Evolutionary conservation across 306 rosid species (phyloP).

Genomic region (Cyamopsis tetragonoloba): DNA sequence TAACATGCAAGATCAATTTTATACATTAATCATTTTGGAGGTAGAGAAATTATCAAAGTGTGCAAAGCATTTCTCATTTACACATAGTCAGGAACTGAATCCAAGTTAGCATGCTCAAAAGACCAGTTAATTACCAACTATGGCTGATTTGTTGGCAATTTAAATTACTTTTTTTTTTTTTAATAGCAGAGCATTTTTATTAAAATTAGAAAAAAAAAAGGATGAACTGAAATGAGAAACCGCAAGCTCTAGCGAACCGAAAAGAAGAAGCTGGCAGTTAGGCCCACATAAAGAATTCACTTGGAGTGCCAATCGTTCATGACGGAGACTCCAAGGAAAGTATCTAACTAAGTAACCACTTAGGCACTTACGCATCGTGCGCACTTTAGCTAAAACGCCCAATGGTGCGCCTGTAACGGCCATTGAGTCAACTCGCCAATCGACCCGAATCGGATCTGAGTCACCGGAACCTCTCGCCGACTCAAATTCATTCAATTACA

Average conservation of each 20-base stretch:
- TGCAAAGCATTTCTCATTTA: no score
- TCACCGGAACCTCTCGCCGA: background rate
- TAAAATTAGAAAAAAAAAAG: no score
- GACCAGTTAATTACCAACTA: no score
- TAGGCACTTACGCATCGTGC: background rate
- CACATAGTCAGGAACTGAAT: no score
- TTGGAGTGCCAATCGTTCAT: background rate
- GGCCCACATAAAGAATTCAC: background rate
- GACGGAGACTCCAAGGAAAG: conserved; percentile 2
- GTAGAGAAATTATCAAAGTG: no score
- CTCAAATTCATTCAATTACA: background rate
- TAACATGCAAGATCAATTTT: no score
- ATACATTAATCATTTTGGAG: no score
- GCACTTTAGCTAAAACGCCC: background rate
- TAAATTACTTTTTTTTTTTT: background rate
- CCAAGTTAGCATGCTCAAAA: no score
- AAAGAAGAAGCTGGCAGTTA: background rate
- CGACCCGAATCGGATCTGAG: conserved; percentile 33
- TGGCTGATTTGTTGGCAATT: no score
- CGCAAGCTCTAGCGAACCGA: no score
- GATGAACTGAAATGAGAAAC: no score
- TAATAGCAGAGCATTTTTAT: no score
- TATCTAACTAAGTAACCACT: background rate
- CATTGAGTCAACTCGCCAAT: conserved; percentile 7
- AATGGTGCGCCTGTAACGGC: background rate